These are phyloP conservation scores for Wickerhamiella slavikovae DNA, from an alignment of 805 yeast genomes.

Conservation along the genomic window DNA sequence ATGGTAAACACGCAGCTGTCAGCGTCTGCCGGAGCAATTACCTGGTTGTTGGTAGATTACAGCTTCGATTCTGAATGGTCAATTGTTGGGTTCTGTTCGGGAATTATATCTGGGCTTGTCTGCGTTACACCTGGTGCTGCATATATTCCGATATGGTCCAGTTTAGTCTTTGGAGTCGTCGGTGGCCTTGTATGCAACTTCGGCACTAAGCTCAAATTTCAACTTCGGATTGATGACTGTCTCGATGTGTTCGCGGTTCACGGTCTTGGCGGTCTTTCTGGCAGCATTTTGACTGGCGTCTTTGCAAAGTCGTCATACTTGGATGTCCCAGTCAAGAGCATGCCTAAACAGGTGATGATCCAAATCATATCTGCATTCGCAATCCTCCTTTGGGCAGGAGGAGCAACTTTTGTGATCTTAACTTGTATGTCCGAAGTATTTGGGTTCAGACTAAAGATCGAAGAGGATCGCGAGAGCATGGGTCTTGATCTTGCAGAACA, in stretches of 20 bases:
- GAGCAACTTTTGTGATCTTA: constrained; percentile 48
- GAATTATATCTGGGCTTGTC: constrained; percentile 83
- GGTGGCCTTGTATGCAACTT: constrained; percentile 65
- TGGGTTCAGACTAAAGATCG: constrained; percentile 58
- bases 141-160: constrained; percentile 67
- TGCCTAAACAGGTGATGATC: constrained; percentile 66
- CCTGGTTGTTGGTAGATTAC: constrained; percentile 26
- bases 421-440: constrained; percentile 55
- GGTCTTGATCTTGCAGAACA: constrained; percentile 84
- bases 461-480: constrained; percentile 67
- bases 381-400: constrained; percentile 56
- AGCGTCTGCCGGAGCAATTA: constrained; percentile 26
- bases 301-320: constrained; percentile 79
- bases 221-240: constrained; percentile 75
- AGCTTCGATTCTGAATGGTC: constrained; percentile 68
- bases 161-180: constrained; percentile 51
- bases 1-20: constrained; percentile 34
- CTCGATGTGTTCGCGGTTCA: constrained; percentile 73
- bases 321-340: constrained; percentile 66
- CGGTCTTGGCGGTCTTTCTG: constrained; percentile 24
- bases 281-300: constrained; percentile 58
- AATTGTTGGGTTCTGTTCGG: constrained; percentile 83
- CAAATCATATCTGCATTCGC: constrained; percentile 66
- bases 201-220: constrained; percentile 60
- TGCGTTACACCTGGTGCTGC: constrained; percentile 97